These are phyloP conservation scores for Penicillium sp. DNA, from an alignment of 2,329 filamentous ascomycete species.

Conservation along the genomic window DNA sequence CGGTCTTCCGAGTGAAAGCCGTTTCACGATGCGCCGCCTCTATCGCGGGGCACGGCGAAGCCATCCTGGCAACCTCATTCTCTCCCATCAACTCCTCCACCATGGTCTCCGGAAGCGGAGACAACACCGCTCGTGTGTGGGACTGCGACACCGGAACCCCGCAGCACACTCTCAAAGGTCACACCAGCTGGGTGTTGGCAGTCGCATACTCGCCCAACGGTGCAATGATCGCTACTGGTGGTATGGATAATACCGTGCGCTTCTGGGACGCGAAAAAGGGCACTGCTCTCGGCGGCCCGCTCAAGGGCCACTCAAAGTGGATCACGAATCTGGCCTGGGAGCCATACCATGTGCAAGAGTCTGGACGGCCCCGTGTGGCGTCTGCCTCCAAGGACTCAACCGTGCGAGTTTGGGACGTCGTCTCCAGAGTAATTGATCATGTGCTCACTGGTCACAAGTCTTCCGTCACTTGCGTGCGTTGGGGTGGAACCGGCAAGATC, in stretches of 20 bases:
- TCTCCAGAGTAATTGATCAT: constrained; percentile 75
- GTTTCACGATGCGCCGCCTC: constrained; percentile 86
- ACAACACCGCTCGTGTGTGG: constrained; percentile 90
- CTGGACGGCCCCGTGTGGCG: constrained; percentile 74
- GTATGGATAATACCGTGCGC: constrained; percentile 89
- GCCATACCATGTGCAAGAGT: constrained; percentile 79
- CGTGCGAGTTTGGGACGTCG: constrained; percentile 81
- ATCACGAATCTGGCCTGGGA: constrained; percentile 89
- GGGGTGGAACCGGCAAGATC: constrained; percentile 85
- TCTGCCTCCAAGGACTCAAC: constrained; percentile 90
- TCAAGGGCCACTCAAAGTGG: constrained; percentile 88
- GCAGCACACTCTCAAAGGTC: constrained; percentile 79
- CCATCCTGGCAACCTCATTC: constrained; percentile 84
- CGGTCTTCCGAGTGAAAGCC: constrained; percentile 88
- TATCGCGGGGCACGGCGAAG: constrained; percentile 87
- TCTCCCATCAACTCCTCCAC: constrained; percentile 74
- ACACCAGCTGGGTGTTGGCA: constrained; percentile 85
- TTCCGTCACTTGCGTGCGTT: constrained; percentile 85
- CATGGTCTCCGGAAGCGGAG: constrained; percentile 85
- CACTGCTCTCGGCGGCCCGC: constrained; percentile 66
- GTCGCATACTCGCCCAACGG: constrained; percentile 88
- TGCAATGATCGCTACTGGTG: constrained; percentile 78
- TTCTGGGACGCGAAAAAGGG: constrained; percentile 87
- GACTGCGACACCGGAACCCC: constrained; percentile 93
- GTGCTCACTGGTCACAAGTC: constrained; percentile 86